Evolutionary conservation across 192 early-diverging fungal genomes (phyloP).

Genomic region (Obelidium mucronatum): DNA sequence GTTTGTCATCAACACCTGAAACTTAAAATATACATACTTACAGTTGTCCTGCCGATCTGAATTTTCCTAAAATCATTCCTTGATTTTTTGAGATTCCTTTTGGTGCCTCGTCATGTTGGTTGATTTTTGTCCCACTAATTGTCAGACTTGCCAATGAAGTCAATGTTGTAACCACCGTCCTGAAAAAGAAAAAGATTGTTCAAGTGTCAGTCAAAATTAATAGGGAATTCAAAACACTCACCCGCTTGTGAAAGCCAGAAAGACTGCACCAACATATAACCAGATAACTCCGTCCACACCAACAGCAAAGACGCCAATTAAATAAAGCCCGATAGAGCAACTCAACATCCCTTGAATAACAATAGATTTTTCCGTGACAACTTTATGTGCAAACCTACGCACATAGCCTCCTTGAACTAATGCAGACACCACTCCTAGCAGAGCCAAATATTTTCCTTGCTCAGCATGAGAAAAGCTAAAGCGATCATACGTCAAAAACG

Average conservation of each 20-base stretch:
- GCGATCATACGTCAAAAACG: constrained; percentile 94
- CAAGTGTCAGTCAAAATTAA: not conserved
- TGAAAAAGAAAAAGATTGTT: not conserved
- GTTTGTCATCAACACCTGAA: not conserved
- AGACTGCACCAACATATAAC: constrained; percentile 79
- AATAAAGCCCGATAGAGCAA: constrained; percentile 69
- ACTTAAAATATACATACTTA: not conserved
- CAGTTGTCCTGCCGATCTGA: constrained; percentile 88
- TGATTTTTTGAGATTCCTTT: constrained; percentile 43
- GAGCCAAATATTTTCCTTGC: constrained; percentile 86
- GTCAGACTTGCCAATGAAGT: constrained; percentile 75
- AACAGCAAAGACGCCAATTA: constrained; percentile 61
- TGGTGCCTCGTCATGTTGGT: not conserved
- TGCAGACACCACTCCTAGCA: constrained; percentile 87
- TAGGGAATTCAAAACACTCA: too few relatives aligned
- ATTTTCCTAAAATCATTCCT: constrained; percentile 82
- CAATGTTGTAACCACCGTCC: constrained; percentile 90
- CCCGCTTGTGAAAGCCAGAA: constrained; percentile 89
- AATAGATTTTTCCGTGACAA: constrained; percentile 72
- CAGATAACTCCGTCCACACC: constrained; percentile 23
- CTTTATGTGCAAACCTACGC: constrained; percentile 69
- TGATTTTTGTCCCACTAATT: constrained; percentile 8
- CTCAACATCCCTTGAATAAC: constrained; percentile 80
- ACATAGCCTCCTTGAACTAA: constrained; percentile 95
- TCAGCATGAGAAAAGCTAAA: constrained; percentile 85